Conservation (phyloP, 2,329 filamentous ascomycete species). For the Colletotrichum eremochloae region DNA sequence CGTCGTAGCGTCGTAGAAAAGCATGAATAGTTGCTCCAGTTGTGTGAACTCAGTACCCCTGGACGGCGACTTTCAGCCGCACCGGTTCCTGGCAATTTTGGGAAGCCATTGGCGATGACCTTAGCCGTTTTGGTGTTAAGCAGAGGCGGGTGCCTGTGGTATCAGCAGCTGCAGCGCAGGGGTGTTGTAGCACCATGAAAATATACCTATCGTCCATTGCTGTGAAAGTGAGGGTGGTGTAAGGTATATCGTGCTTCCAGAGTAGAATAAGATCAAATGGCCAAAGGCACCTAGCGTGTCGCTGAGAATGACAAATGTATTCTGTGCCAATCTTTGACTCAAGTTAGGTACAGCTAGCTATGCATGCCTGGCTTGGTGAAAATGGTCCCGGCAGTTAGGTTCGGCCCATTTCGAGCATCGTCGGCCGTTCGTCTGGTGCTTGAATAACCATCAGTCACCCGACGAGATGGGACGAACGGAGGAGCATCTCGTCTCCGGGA, state of each 20-base stretch:
- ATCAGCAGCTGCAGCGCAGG: neutral
- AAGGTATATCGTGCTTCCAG: neutral
- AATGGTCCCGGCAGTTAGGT: neutral
- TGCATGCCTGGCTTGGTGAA: neutral
- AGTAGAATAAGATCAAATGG: too few species aligned
- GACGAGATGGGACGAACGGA: slow-evolving; percentile 23
- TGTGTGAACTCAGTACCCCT: slow-evolving; percentile 12
- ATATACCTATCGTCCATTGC: neutral
- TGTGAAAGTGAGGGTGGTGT: neutral
- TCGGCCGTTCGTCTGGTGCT: neutral
- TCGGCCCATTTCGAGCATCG: neutral
- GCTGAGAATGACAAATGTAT: neutral
- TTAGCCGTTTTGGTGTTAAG: slow-evolving; percentile 24
- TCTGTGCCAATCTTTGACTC: neutral
- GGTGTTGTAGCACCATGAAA: neutral
- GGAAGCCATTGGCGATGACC: slow-evolving; percentile 33
- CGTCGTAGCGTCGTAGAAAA: neutral
- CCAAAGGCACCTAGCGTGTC: neutral
- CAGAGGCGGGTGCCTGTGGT: neutral
- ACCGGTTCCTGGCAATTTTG: slow-evolving; percentile 22
- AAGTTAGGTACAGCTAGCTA: neutral
- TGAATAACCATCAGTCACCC: neutral
- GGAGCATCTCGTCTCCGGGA: neutral
- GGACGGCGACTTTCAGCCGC: slow-evolving; percentile 30
- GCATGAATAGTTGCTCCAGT: neutral